These are phyloP conservation scores for Blastomyces percursus DNA, from an alignment of 2,329 filamentous ascomycete genomes.

Conservation along the genomic window DNA sequence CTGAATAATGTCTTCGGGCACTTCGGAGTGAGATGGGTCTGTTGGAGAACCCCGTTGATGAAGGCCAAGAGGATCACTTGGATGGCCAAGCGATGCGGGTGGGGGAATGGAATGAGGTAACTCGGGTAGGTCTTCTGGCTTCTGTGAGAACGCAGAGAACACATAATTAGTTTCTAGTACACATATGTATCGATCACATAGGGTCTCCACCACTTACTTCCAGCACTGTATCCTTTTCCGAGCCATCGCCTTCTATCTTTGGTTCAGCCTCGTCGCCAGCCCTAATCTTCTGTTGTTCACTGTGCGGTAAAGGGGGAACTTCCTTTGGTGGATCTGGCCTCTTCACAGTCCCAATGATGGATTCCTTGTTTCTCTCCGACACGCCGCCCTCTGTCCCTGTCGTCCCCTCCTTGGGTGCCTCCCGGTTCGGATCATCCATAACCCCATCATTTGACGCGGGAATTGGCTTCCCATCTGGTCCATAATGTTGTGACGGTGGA, in stretches of 20 bases:
- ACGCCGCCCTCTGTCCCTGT: conserved; percentile 84
- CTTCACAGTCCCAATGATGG: conserved; percentile 56
- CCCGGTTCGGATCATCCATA: conserved; percentile 78
- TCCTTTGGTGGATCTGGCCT: conserved; percentile 82
- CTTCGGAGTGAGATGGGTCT: conserved; percentile 23
- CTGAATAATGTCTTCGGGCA: conserved; percentile 47
- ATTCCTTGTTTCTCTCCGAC: conserved; percentile 71
- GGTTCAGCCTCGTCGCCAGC: conserved; percentile 22
- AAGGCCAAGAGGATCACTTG: conserved; percentile 33
- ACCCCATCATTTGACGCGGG: conserved; percentile 61
- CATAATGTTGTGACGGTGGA: conserved; percentile 28
- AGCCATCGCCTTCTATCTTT: conserved; percentile 26
- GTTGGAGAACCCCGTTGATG: conserved; percentile 46
- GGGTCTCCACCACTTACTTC: conserved; percentile 41
- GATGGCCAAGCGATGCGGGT: conserved; percentile 47
- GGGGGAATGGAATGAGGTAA: conserved; percentile 62
- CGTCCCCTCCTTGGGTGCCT: conserved; percentile 69
- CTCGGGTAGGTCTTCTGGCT: conserved; percentile 68
- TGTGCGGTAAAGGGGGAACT: conserved; percentile 67
- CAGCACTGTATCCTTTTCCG: conserved; percentile 33
- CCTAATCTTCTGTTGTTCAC: conserved; percentile 59
- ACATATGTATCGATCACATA: not conserved
- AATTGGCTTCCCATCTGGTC: conserved; percentile 32
- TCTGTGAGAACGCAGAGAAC: conserved; percentile 40
- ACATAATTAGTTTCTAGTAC: not conserved